Base-by-base conservation (phyloP, 768 basidiomycete species). In the Inosperma sp. region DNA sequence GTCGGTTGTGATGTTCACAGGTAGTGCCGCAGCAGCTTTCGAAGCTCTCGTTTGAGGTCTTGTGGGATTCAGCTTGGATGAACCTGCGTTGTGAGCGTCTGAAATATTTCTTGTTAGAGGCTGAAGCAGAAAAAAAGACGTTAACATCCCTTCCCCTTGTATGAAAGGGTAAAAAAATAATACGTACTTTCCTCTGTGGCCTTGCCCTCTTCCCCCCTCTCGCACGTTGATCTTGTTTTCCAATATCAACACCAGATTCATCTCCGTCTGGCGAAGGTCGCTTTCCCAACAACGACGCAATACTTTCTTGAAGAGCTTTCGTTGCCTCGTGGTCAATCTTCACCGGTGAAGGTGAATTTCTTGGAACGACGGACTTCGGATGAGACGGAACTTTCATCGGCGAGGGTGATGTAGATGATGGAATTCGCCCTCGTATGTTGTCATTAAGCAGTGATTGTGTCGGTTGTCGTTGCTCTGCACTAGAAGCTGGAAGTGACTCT, bases 201-300 rank as follows among this genome's bases (percentile, higher is more conserved):
- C 72, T 66, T 16, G 66, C 59, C 36, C 72, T 59, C 56, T 76
- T 76, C 19, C 69, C 71, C 19, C 61, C 59, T 46, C 66, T 59
- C 14, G 49, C 49, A 19, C 44, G 54, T 29, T 26, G 57, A 5
- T 34, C 45, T 10, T 31, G 49, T n/a, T 45, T 51, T 17, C 30
- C 54, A 26, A 13, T 40, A 13, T 22, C 43, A 47, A 34, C 34
- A 19, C 42, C 59, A 34, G 46, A 52, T 14, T 62, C 66, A 41
- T 75, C 74, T 3, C 73, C 72, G 9, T 74, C 75, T 3, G 70
- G 67, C 0, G 74, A 66, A 8, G 73, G 72, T 7, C 86, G 75
- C 63, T 91, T 90, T 7, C 86, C 87, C 13, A 90, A 69, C 49
- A 88, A 64, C 17, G 79, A 77, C 5, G 81, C 79, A 42, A 89